A percentile compares a stretch with the other conserved stretches of the same genome.
Evolutionary conservation across 208 protist species (phyloP).

Genomic region (Polymyxa betae): DNA sequence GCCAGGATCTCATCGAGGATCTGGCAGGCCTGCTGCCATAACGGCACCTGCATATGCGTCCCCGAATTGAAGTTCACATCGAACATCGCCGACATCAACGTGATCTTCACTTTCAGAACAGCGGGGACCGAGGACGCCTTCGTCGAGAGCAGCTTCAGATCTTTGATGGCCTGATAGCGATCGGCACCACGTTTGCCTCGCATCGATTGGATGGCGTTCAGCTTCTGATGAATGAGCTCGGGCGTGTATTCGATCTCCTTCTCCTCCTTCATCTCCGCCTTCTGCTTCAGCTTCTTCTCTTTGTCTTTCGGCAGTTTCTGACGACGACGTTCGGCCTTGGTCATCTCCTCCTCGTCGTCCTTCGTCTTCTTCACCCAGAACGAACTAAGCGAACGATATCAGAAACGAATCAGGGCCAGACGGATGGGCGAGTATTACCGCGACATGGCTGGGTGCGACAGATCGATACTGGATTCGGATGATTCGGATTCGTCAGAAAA

Average conservation of each 20-base stretch:
- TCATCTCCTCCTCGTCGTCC: constrained; percentile 55
- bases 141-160: constrained; percentile 60
- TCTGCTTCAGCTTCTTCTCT: neutral
- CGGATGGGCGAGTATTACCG: too few species aligned
- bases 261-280: constrained; percentile 31
- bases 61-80: constrained; percentile 60
- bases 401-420: too few species aligned
- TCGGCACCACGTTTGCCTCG: constrained; percentile 58
- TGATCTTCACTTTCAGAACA: constrained; percentile 63
- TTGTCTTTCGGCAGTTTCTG: neutral
- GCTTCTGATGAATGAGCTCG: constrained; percentile 40
- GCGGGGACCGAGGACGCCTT: constrained; percentile 23
- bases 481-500: neutral
- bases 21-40: constrained; percentile 56
- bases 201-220: constrained; percentile 47
- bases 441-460: constrained; percentile 41
- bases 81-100: constrained; percentile 65
- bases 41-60: constrained; percentile 56
- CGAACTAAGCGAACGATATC: too few species aligned
- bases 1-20: constrained; percentile 47
- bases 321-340: constrained; percentile 30
- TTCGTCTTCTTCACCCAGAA: constrained; percentile 55
- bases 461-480: neutral
- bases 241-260: constrained; percentile 32
- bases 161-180: constrained; percentile 43